Base-by-base conservation (phyloP, 345 rosid species). In the Excoecaria cochinchinensis region DNA sequence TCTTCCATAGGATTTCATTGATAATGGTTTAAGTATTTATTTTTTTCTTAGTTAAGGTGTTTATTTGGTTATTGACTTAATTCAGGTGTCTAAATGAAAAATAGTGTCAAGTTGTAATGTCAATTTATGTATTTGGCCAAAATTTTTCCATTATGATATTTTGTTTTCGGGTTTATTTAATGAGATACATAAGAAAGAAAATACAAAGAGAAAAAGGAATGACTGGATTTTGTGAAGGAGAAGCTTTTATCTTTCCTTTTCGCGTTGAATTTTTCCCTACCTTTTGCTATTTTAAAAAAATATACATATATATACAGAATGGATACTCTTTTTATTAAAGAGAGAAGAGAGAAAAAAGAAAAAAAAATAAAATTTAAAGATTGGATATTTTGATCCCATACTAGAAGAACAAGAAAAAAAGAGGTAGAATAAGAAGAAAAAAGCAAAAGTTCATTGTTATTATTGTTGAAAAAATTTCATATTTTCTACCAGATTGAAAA, bases 221-320 rank as follows among this genome's bases (percentile, higher is more conserved):
- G 46, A 60, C 31, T 71, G 78, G 76, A 40, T 71, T 53, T 75
- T 75, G 69, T 66, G 77, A 77, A 83, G 80, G 69, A 84, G 85
- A 73, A 84, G 85, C 84, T 86, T 84, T 74, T 56, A 80, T 82
- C 79, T 85, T 80, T 83, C 82, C 66, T 71, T 84, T 85, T 79
- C 79, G 82, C 82, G 77, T 83, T 83, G 80, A 86, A 80, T 79
- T 76, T 82, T 85, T 68, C 58, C 25, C 72, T 36, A 59, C 24
- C 65, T 36, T 65, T 69, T 58, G 47, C 75, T 62, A 68, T 53
- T 70, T 52, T 25, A 15, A 1, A 51, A 17, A 25, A n/a, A 47
- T 48, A 67, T 31, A 46, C 14, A 68, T 44, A 47, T 22, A 46
- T 24, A 67, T 67, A 42, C 31, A 72, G 19, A n/a, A 44, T 52